These are phyloP conservation scores for Geopyxis carbonaria DNA, from an alignment of 495 filamentous ascomycete genomes.

Conservation along the genomic window DNA sequence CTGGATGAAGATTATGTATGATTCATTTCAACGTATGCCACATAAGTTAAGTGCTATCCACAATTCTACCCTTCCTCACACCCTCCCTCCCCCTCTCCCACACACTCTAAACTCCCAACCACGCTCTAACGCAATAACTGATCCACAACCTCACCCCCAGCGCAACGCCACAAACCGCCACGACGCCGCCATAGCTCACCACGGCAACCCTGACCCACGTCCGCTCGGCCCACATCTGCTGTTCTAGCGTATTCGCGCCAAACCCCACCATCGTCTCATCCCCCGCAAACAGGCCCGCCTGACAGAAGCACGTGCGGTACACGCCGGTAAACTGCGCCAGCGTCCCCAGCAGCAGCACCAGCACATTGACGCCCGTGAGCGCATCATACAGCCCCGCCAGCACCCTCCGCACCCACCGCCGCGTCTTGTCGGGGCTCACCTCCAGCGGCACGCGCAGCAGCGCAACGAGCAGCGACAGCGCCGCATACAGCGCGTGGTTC, in stretches of 20 bases:
- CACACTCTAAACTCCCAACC: conserved; percentile 3
- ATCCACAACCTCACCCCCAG: conserved; percentile 15
- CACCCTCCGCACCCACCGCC: neutral
- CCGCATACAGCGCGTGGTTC: conserved; percentile 22
- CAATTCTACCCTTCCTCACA: neutral
- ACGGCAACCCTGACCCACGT: conserved; percentile 19
- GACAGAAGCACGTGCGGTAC: conserved; percentile 18
- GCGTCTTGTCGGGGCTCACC: neutral
- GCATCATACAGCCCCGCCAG: conserved; percentile 7
- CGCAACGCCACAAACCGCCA: conserved; percentile 11
- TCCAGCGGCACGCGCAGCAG: conserved; percentile 11
- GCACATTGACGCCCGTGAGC: conserved; percentile 12
- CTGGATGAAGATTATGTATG: no score
- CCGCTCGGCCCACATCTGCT: conserved; percentile 17
- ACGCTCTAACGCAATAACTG: conserved; percentile 6
- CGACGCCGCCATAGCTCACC: conserved; percentile 15
- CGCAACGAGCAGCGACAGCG: conserved; percentile 16
- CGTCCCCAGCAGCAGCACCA: conserved; percentile 19
- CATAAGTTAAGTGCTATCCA: neutral
- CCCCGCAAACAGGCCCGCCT: conserved; percentile 10
- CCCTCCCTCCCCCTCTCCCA: no score
- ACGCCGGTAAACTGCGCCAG: conserved; percentile 16
- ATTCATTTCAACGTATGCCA: neutral
- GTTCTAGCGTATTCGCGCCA: conserved; percentile 12
- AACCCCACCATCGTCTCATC: conserved; percentile 11